Evolutionary conservation across 2,329 filamentous ascomycete genomes (phyloP), one percentile per base, ranked within the genome.

Genomic region (Aspergillus aculeatus): DNA sequence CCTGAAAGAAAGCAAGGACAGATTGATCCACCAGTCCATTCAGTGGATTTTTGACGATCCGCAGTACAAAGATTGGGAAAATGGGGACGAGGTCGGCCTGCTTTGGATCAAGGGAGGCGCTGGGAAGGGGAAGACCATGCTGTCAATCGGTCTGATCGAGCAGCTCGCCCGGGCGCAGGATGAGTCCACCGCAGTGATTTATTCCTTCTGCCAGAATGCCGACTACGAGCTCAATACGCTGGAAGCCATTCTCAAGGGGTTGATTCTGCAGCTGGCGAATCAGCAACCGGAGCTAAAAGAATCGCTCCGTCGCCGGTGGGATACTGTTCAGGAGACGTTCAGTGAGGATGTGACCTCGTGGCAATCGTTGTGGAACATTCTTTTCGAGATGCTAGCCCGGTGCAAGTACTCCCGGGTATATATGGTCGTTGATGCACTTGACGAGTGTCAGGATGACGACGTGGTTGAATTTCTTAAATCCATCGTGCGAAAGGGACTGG

Each of bases 51-150:
- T 69, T 7, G 16, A 66, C 12, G 50, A 68, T 47, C 16, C 56
- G 12, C 59, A 62, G n/a, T 72, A 65, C 47, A 31, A 56, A 10
- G 32, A 47, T 48, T 72, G 68, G 68, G 47, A 47, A 31, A 35
- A 70, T 58, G 60, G 59, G 19, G 41, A 66, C 1, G 59, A 72
- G 14, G 62, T 55, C 24, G 65, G 62, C 29, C 54, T 76, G 7
- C 68, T 78, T n/a, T 78, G 75, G 76, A 72, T 78, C 29, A 69
- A 69, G 53, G 75, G 69, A 9, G 71, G 72, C 48, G 67, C 73
- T 48, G 74, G 73, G 5, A 76, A 77, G 58, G 75, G 76, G 19
- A 78, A 78, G 63, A 78, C 75, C 6, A 78, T 78, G 75, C 62
- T 77, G 12, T 63, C 75, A 1, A 71, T 68, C 41, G 71, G 68